Evolutionary conservation across 192 early-diverging fungal species (phyloP), one percentile per base, ranked within the genome.

Genomic region (Linnemannia hyalina): DNA sequence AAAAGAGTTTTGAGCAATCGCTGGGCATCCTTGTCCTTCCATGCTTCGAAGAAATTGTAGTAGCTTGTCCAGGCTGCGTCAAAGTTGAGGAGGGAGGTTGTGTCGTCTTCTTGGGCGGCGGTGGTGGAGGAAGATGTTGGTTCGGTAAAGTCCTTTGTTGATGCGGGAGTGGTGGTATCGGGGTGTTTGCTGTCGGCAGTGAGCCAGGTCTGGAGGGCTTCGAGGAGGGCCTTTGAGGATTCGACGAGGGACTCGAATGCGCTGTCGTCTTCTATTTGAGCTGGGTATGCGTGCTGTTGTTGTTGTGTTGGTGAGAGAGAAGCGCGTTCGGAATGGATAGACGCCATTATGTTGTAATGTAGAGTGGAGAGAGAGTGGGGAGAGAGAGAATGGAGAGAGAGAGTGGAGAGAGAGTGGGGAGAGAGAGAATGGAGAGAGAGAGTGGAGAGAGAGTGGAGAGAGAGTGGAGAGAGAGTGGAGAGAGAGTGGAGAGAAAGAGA

Each of bases 11-110:
- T 84, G 6, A 96, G 74, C n/a, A 96, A 86, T 23, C 93, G 89
- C 16, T 89, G 76, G 8, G 92, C 90, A 82, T 97, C 96, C 71
- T 84, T 85, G 8, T 87, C 75, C 78, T 96, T 96, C 95, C 95
- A 97, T 4, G 89, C 90, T 63, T 95, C 89, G 74, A 97, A 97
- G 15, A 91, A 82, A 44, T 71, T 77, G 82, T 92, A 94, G 82
- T 91, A 97, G 18, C 81, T 86, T 57, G 81, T 84, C 91, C 91
- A 97, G 10, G 88, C 75, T 3, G 88, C 73, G 55, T 92, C 87
- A 79, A 97, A 94, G 35, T 77, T 22, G 7, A 41, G 72, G 4
- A 78, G 46, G 0, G 77, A 13, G 32, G 74, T 32, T 23, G 72
- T n/a, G 55, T 49, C 11, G 1, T 52, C 22, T 5, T 38, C 22